Evolutionary conservation across 805 yeast species (phyloP).

Genomic region (Millerozyma acaciae): DNA sequence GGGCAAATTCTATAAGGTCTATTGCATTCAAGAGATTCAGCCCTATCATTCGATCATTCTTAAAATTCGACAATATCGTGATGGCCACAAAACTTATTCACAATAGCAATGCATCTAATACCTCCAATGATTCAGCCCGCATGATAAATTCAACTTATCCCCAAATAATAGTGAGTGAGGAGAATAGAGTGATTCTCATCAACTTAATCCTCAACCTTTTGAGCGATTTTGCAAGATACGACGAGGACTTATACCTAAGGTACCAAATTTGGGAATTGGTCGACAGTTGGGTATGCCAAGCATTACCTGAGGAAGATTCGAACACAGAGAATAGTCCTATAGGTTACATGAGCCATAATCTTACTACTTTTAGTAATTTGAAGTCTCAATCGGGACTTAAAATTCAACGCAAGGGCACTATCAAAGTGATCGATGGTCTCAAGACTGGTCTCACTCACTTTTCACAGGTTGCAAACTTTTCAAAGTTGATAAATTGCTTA

Average conservation of each 20-base stretch:
- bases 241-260: conserved; percentile 29
- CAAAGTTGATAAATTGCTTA: conserved; percentile 47
- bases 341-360: not conserved
- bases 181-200: conserved; percentile 30
- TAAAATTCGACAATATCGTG: conserved; percentile 38
- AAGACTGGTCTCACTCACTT: conserved; percentile 44
- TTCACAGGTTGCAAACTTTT: conserved; percentile 55
- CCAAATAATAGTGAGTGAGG: conserved; percentile 26
- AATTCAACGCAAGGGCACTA: conserved; percentile 15
- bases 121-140: conserved; percentile 13
- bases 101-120: conserved; percentile 6
- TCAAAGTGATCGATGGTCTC: conserved; percentile 25
- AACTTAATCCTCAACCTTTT: conserved; percentile 50
- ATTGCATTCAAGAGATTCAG: conserved; percentile 30
- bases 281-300: conserved; percentile 65
- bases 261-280: conserved; percentile 60
- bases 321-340: not conserved
- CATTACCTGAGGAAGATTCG: conserved; percentile 8
- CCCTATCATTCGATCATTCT: conserved; percentile 31
- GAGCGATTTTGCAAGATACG: conserved; percentile 46
- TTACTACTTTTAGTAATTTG: too few species aligned
- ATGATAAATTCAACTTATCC: not conserved
- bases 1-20: conserved; percentile 21
- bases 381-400: conserved; percentile 13
- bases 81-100: conserved; percentile 11